These are phyloP conservation scores for Corynespora cassiicola DNA, from an alignment of 2,329 filamentous ascomycete species.

Conservation along the genomic window DNA sequence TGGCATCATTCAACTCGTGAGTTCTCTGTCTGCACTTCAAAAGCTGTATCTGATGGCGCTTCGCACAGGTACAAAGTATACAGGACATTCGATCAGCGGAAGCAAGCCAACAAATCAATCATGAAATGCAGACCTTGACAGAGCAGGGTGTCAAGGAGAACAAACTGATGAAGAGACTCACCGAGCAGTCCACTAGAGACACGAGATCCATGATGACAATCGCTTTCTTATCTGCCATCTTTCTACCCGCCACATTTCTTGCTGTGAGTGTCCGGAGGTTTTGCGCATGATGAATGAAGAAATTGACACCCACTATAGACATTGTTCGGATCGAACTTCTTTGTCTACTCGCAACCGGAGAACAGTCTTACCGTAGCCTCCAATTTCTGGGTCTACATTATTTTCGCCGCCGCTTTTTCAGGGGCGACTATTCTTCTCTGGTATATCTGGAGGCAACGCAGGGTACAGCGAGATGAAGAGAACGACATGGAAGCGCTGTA, in stretches of 20 bases:
- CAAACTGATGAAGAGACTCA: slow-evolving; percentile 12
- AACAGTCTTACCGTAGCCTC: slow-evolving; percentile 13
- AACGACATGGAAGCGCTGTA: too few relatives aligned
- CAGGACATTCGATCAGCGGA: slow-evolving; percentile 13
- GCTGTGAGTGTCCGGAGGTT: slow-evolving; percentile 10
- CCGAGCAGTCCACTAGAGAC: slow-evolving; percentile 12
- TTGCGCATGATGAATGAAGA: neutral
- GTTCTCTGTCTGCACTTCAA: neutral
- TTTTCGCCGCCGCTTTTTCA: slow-evolving; percentile 11
- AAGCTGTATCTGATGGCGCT: neutral
- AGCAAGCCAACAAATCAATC: slow-evolving; percentile 12
- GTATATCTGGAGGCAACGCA: slow-evolving; percentile 13
- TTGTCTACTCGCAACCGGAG: slow-evolving; percentile 7
- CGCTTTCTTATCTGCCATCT: slow-evolving; percentile 16
- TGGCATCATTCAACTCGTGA: slow-evolving; percentile 13
- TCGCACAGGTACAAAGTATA: slow-evolving; percentile 15
- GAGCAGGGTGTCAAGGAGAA: slow-evolving; percentile 18
- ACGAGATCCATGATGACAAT: slow-evolving; percentile 18
- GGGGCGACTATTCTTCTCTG: slow-evolving; percentile 10
- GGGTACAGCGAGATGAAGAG: neutral
- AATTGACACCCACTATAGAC: slow-evolving; percentile 9
- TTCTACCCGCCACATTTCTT: slow-evolving; percentile 17
- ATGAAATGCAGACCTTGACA: slow-evolving; percentile 14
- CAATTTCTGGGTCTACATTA: slow-evolving; percentile 19
- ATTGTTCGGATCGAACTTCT: slow-evolving; percentile 19